phyloP scores from a whole-genome alignment of 176 grass and related monocot genomes.

The Ampelocalamus luodianensis region DNA sequence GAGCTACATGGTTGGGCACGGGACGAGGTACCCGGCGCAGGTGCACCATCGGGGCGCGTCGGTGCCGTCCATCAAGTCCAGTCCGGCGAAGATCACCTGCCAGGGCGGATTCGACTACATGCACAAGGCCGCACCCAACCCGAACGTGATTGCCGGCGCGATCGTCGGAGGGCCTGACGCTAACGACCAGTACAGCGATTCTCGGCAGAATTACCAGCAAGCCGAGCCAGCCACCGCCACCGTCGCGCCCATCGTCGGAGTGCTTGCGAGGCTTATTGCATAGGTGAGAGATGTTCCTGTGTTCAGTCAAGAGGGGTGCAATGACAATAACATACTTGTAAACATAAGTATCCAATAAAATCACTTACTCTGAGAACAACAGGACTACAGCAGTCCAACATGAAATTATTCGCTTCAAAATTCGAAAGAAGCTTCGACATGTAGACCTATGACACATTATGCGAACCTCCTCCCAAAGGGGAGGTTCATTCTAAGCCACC shows the following conservation, averaged over 20 bases:
- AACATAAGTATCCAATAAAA: not conserved
- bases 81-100: conserved; percentile 48
- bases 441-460: conserved; percentile 18
- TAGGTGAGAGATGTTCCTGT: not conserved
- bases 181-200: conserved; percentile 56
- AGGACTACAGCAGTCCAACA: not conserved
- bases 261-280: conserved; percentile 61
- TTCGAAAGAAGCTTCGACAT: conserved; percentile 16
- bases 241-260: conserved; percentile 65
- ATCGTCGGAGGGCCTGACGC: conserved; percentile 67
- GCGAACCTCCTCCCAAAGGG: not conserved
- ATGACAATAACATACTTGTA: not conserved
- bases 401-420: conserved; percentile 31
- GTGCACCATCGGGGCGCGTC: conserved; percentile 85
- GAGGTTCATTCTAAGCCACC: not conserved
- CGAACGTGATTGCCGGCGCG: conserved; percentile 69
- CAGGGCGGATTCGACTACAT: conserved; percentile 46
- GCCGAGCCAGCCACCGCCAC: conserved; percentile 56
- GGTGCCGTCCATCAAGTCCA: conserved; percentile 55
- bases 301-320: not conserved
- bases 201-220: conserved; percentile 52
- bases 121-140: conserved; percentile 42
- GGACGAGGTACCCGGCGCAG: conserved; percentile 40
- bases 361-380: not conserved
- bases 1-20: conserved; percentile 94